A percentile compares a stretch with the other conserved stretches of the same genome.
Evolutionary conservation across 192 early-diverging fungal genomes (phyloP).

Genomic region (Chytriomyces sp.): DNA sequence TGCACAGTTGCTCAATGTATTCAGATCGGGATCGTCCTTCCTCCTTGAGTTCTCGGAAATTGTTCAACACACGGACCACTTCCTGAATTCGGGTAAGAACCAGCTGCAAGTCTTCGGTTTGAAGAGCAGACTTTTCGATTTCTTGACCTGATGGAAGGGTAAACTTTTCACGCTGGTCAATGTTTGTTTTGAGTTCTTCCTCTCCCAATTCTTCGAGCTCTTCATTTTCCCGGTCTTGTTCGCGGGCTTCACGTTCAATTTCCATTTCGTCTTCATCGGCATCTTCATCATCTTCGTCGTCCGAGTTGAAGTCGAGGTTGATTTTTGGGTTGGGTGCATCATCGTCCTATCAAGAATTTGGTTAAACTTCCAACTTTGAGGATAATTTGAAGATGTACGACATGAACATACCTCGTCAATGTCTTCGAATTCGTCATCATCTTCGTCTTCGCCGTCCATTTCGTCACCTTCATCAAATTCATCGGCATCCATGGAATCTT

Average conservation of each 20-base stretch:
- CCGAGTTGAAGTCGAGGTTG: constrained; percentile 43
- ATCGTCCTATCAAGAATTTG: constrained; percentile 32
- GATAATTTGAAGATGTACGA: neutral
- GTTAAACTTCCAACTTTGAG: constrained; percentile 17
- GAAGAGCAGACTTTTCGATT: constrained; percentile 69
- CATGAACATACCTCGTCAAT: constrained; percentile 11
- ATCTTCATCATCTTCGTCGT: constrained; percentile 51
- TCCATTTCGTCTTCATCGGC: constrained; percentile 61
- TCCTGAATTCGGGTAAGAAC: constrained; percentile 91
- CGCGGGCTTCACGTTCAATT: constrained; percentile 74
- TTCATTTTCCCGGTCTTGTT: constrained; percentile 62
- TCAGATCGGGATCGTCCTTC: constrained; percentile 77
- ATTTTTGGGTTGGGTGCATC: constrained; percentile 33
- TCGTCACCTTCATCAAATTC: constrained; percentile 50
- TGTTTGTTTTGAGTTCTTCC: constrained; percentile 76
- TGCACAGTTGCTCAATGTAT: constrained; percentile 84
- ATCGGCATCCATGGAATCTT: constrained; percentile 35
- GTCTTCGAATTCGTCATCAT: constrained; percentile 31
- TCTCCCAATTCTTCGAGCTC: constrained; percentile 77
- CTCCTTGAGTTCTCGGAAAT: constrained; percentile 86
- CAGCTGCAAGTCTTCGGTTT: constrained; percentile 69
- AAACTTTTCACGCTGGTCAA: constrained; percentile 70
- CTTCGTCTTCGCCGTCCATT: constrained; percentile 37
- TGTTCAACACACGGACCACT: constrained; percentile 83
- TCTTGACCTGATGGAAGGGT: constrained; percentile 67